Conservation (phyloP, 257 asterid species). For the Forsythia viridissima region DNA sequence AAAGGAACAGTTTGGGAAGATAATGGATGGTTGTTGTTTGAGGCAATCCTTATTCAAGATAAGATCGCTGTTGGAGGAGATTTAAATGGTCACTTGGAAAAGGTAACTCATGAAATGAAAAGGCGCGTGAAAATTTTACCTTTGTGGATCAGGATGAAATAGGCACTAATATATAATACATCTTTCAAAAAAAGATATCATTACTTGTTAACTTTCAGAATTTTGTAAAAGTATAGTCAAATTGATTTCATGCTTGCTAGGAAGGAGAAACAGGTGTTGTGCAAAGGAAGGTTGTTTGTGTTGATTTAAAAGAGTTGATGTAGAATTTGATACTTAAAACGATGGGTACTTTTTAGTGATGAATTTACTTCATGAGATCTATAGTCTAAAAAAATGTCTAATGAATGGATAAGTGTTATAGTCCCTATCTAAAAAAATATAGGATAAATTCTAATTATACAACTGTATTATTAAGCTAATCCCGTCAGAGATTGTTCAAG, state of each 20-base stretch:
- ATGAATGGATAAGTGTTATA: not conserved
- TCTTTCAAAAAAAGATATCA: too few relatives aligned
- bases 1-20: too few relatives aligned
- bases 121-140: not conserved
- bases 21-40: too few relatives aligned
- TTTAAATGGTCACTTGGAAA: not conserved
- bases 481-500: too few relatives aligned
- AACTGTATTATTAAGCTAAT: too few relatives aligned
- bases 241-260: not conserved
- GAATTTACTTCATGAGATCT: not conserved
- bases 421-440: not conserved
- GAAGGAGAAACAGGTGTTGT: not conserved
- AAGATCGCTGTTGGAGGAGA: too few relatives aligned
- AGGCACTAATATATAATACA: not conserved
- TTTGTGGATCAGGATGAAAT: too few relatives aligned
- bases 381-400: too few relatives aligned
- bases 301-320: not conserved
- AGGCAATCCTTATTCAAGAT: too few relatives aligned
- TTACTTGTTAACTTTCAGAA: not conserved
- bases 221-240: not conserved
- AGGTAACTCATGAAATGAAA: not conserved
- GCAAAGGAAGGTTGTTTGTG: not conserved
- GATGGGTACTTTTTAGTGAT: not conserved
- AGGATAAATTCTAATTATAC: not conserved
- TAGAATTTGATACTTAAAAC: not conserved